Conservation (phyloP, 192 early-diverging fungal genomes). For the Dissophora globulifera region DNA sequence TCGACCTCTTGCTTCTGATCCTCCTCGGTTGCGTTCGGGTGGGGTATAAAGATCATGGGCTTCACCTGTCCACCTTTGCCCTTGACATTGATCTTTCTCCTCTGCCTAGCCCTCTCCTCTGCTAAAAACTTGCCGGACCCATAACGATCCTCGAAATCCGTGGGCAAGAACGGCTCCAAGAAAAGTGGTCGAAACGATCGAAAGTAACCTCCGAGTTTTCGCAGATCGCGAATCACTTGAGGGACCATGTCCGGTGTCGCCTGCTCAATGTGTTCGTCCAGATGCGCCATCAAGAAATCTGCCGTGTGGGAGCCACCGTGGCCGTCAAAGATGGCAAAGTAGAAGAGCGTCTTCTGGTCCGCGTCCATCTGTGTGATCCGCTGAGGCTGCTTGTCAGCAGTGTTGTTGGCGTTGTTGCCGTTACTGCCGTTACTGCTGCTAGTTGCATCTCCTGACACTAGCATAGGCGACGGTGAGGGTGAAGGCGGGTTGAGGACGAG, state of each 20-base stretch:
- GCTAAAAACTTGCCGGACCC: neutral
- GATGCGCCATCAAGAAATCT: slow-evolving; percentile 57
- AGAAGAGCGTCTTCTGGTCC: slow-evolving; percentile 50
- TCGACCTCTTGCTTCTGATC: slow-evolving; percentile 31
- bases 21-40: slow-evolving; percentile 44
- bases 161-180: slow-evolving; percentile 40
- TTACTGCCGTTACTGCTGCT: neutral
- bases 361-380: slow-evolving; percentile 32
- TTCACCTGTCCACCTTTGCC: slow-evolving; percentile 40
- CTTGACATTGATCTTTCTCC: slow-evolving; percentile 23
- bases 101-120: slow-evolving; percentile 4
- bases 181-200: slow-evolving; percentile 51
- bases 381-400: neutral
- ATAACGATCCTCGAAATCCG: slow-evolving; percentile 20
- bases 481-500: slow-evolving; percentile 52
- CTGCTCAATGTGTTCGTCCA: slow-evolving; percentile 63
- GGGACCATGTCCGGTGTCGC: slow-evolving; percentile 52
- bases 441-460: slow-evolving; percentile 9
- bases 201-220: slow-evolving; percentile 60
- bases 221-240: slow-evolving; percentile 44
- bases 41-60: slow-evolving; percentile 50
- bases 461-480: slow-evolving; percentile 18
- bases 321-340: slow-evolving; percentile 70
- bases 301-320: slow-evolving; percentile 59
- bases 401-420: neutral